phyloP scores from a whole-genome alignment of 352 stramenopile species.

The Lagenidium giganteum region DNA sequence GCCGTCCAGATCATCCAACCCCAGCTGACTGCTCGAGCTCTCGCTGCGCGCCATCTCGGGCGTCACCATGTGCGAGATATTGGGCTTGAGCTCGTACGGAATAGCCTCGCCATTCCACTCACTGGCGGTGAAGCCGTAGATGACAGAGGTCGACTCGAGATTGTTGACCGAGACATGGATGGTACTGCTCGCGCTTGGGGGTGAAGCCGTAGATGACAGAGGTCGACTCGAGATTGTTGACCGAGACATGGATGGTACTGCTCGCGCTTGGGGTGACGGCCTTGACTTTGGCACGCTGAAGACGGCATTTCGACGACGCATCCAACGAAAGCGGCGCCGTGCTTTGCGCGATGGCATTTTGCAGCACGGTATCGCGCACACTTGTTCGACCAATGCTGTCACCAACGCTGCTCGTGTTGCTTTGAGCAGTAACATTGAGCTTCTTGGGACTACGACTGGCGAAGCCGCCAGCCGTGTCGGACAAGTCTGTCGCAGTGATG shows the following conservation, averaged over 20 bases:
- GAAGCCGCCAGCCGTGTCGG: conserved; percentile 21
- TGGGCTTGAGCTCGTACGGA: conserved; percentile 5
- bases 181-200: conserved; percentile 11
- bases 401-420: conserved; percentile 9
- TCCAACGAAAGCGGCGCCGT: conserved; percentile 30
- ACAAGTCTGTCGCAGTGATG: conserved; percentile 35
- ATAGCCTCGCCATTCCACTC: conserved; percentile 44
- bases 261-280: too few relatives aligned
- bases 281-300: conserved; percentile 13
- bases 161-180: conserved; percentile 36
- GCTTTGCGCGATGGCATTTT: conserved; percentile 28
- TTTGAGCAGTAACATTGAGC: conserved; percentile 5
- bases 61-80: conserved; percentile 2
- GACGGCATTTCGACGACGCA: conserved; percentile 20
- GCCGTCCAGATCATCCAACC: too few relatives aligned
- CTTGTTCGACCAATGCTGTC: too few relatives aligned
- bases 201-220: conserved; percentile 42
- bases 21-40: too few relatives aligned
- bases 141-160: conserved; percentile 26
- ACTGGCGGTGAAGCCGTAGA: conserved; percentile 39
- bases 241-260: conserved; percentile 21
- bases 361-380: conserved; percentile 26
- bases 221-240: conserved; percentile 33
- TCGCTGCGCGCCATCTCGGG: too few relatives aligned
- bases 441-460: too few relatives aligned